Percentiles rank a stretch among this genome's conserved stretches.
Evolutionary conservation across 1,284 basidiomycete genomes (phyloP).

Genomic region (Trichosporon asahii): DNA sequence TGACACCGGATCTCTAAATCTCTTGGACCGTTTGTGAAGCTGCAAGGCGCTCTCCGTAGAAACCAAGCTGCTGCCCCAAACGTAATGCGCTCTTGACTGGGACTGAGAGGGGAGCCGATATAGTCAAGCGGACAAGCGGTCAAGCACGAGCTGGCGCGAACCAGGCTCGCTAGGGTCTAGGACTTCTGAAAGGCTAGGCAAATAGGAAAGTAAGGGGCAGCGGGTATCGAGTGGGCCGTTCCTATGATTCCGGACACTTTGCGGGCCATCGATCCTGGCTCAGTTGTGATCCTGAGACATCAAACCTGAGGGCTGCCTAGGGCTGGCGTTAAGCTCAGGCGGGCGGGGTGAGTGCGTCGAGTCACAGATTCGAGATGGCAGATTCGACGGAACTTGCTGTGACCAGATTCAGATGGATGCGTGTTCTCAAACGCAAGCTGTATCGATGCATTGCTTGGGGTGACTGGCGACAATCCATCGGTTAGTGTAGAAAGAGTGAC

Average conservation of each 20-base stretch:
- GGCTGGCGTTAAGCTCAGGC: not conserved
- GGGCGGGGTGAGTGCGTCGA: not conserved
- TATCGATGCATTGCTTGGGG: not conserved
- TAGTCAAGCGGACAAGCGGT: not conserved
- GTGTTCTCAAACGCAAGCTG: not conserved
- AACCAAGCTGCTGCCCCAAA: no score
- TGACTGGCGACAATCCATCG: not conserved
- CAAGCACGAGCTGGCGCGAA: not conserved
- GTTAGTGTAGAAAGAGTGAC: not conserved
- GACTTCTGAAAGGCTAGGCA: not conserved
- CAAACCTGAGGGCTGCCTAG: not conserved
- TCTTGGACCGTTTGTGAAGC: not conserved
- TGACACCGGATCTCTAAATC: no score
- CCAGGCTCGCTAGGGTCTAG: not conserved
- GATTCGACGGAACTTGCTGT: not conserved
- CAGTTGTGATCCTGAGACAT: not conserved
- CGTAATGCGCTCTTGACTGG: not conserved
- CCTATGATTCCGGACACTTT: not conserved
- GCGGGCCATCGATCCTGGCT: not conserved
- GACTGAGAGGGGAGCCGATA: not conserved
- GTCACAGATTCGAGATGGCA: not conserved
- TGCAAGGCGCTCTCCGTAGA: not conserved
- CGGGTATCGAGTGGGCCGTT: not conserved
- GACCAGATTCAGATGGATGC: not conserved
- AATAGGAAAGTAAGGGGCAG: conserved; percentile 1